phyloP scores from a whole-genome alignment of 2,329 filamentous ascomycete genomes.

The Trichoderma lentiforme region DNA sequence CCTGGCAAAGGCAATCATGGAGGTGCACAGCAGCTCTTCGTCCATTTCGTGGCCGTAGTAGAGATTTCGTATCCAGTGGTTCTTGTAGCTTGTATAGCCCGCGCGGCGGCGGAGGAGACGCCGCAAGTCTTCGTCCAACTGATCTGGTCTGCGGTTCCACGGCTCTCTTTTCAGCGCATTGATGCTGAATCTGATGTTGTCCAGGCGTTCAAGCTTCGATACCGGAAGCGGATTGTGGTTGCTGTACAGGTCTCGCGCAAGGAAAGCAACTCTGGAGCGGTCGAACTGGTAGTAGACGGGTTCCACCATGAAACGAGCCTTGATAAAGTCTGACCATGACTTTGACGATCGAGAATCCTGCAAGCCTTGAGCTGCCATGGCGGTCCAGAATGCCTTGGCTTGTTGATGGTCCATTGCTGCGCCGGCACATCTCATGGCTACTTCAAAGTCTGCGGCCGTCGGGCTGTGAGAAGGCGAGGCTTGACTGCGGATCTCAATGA shows the following conservation, averaged over 20 bases:
- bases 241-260: conserved; percentile 38
- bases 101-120: conserved; percentile 28
- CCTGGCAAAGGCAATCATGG: conserved; percentile 43
- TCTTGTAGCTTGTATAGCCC: conserved; percentile 26
- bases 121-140: conserved; percentile 26
- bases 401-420: conserved; percentile 38
- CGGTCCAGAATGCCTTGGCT: conserved; percentile 36
- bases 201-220: conserved; percentile 27
- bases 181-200: conserved; percentile 30
- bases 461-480: conserved; percentile 27
- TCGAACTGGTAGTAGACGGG: conserved; percentile 47
- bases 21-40: conserved; percentile 40
- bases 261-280: conserved; percentile 37
- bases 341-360: conserved; percentile 31
- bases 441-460: conserved; percentile 41
- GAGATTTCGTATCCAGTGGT: conserved; percentile 29
- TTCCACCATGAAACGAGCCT: conserved; percentile 46
- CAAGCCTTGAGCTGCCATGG: conserved; percentile 29
- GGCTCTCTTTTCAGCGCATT: conserved; percentile 29
- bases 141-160: conserved; percentile 30
- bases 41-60: conserved; percentile 31
- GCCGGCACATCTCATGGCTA: conserved; percentile 47
- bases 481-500: conserved; percentile 34
- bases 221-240: conserved; percentile 19
- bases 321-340: conserved; percentile 45